Evolutionary conservation across 192 early-diverging fungal species (phyloP).

Genomic region (Gaertneriomyces semiglobifer): DNA sequence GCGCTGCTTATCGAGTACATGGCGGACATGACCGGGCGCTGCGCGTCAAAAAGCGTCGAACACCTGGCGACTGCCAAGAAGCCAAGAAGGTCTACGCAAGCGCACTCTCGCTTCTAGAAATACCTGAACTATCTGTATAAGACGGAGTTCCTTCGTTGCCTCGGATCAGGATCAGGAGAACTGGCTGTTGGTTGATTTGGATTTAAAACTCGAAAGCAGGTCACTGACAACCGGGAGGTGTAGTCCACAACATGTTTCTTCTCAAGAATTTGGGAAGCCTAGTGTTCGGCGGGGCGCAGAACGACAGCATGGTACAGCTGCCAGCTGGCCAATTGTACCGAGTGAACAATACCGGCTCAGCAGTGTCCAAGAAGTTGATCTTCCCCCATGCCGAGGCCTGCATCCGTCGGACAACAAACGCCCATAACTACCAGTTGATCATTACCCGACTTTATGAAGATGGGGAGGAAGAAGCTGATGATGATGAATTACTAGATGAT

Average conservation of each 20-base stretch:
- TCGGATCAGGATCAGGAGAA: too few relatives aligned
- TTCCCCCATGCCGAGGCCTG: conserved; percentile 66
- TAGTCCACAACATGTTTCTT: conserved; percentile 32
- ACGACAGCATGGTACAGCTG: conserved; percentile 46
- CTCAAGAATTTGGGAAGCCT: conserved; percentile 64
- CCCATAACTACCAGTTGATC: conserved; percentile 73
- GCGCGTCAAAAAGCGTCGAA: too few relatives aligned
- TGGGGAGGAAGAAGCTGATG: conserved; percentile 64
- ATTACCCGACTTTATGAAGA: conserved; percentile 73
- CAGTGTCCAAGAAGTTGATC: conserved; percentile 50
- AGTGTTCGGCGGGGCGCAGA: conserved; percentile 57
- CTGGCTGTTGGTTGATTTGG: too few relatives aligned
- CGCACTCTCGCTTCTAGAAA: too few relatives aligned
- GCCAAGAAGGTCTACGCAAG: too few relatives aligned
- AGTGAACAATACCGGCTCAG: conserved; percentile 36
- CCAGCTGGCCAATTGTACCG: conserved; percentile 60
- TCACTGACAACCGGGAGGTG: too few relatives aligned
- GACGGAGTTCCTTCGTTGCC: too few relatives aligned
- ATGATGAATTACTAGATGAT: conserved; percentile 58
- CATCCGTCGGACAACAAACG: conserved; percentile 62
- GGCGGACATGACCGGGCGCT: too few relatives aligned
- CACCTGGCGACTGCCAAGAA: too few relatives aligned
- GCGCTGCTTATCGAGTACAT: too few relatives aligned
- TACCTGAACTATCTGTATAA: too few relatives aligned
- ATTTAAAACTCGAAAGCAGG: too few relatives aligned